Conservation (phyloP, 495 filamentous ascomycete genomes). For the Terfezia boudieri region DNA sequence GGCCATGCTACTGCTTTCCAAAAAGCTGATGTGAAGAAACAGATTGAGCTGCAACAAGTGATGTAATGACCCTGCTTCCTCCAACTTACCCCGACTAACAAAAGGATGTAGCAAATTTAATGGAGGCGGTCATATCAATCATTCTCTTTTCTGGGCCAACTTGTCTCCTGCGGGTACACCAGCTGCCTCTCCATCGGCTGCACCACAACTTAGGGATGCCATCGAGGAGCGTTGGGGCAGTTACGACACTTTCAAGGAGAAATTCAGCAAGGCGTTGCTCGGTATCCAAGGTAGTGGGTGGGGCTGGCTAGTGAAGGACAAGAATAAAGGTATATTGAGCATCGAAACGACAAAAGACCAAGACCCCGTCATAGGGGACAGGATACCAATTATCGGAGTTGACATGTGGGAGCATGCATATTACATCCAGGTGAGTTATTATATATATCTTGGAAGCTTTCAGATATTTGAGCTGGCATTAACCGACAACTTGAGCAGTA, state of each 20-base stretch:
- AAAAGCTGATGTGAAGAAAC: not conserved
- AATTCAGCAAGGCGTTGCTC: conserved; percentile 64
- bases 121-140: conserved; percentile 66
- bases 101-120: conserved; percentile 5
- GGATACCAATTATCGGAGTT: conserved; percentile 67
- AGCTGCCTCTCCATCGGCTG: conserved; percentile 54
- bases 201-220: conserved; percentile 30
- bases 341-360: conserved; percentile 30
- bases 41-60: not conserved
- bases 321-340: not conserved
- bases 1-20: not conserved
- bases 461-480: not conserved
- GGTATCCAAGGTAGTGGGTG: conserved; percentile 88
- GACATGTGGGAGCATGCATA: conserved; percentile 95
- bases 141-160: conserved; percentile 96
- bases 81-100: too few species aligned
- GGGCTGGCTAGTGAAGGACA: conserved; percentile 79
- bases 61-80: not conserved
- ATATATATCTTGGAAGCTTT: not conserved
- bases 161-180: conserved; percentile 39
- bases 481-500: conserved; percentile 34
- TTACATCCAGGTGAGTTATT: conserved; percentile 21
- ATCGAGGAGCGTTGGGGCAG: conserved; percentile 64
- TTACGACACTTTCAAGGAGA: conserved; percentile 50
- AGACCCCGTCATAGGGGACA: conserved; percentile 77